Conservation (phyloP, 331 rosid genomes). For the Acacia pycnantha region DNA sequence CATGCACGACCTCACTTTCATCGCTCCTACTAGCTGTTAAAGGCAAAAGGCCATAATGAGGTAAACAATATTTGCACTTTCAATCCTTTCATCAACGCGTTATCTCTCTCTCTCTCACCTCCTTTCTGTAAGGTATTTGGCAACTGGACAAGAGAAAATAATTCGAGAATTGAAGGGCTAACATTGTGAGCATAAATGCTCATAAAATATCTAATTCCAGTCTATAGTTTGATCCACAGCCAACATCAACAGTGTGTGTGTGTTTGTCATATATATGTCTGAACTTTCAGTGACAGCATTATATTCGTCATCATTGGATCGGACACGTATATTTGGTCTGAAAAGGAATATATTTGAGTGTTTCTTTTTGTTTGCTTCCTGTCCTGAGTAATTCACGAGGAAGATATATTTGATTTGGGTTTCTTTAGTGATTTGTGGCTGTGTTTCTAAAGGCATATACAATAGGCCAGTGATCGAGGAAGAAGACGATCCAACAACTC, state of each 20-base stretch:
- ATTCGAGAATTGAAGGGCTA: conserved; percentile 21
- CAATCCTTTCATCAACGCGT: conserved; percentile 12
- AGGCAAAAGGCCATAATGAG: conserved; percentile 5
- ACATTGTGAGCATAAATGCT: conserved; percentile 7
- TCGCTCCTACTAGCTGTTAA: conserved; percentile 10
- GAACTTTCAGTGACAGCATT: neutral
- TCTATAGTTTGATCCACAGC: neutral
- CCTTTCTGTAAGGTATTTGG: neutral
- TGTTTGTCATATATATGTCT: neutral
- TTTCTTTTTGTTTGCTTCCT: neutral
- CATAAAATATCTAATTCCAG: neutral
- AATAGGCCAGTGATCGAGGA: neutral
- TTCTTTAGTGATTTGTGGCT: neutral
- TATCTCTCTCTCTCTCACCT: neutral
- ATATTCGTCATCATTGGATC: neutral
- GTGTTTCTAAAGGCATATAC: neutral
- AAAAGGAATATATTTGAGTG: neutral
- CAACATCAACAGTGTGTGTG: neutral
- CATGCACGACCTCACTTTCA: conserved; percentile 7
- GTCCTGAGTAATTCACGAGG: neutral
- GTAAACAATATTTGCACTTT: neutral
- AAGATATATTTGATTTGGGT: neutral
- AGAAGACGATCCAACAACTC: neutral
- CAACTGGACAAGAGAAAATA: conserved; percentile 31
- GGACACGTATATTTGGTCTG: neutral